Evolutionary conservation across 768 basidiomycete genomes (phyloP), one percentile per base, ranked within the genome.

Genomic region (Hydnomerulius pinastri): DNA sequence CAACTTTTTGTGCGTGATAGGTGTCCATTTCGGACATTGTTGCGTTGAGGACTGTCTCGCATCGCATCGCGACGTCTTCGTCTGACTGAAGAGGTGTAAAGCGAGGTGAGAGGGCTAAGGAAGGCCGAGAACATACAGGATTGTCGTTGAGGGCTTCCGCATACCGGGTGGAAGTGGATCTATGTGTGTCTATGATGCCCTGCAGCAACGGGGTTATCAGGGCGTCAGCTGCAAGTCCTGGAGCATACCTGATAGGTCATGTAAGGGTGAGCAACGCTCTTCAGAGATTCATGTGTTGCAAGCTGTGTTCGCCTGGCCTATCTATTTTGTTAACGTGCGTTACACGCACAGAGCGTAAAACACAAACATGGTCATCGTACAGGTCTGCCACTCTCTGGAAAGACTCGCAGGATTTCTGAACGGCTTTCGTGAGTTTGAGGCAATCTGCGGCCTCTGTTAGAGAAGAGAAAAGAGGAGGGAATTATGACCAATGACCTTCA

Each of bases 21-120:
- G 78, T 82, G 43, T 90, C 87, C 75, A 93, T 83, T 72, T 94
- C 91, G 1, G 92, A 89, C 83, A 92, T 86, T 2, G 91, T 92
- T 8, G 83, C 84, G 65, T 94, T 93, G 23, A 95, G 71, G 6
- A 92, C 89, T 0, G 92, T 93, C 69, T 95, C 92, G 64, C 88
- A 92, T 17, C 92, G 81, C 3, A 81, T 77, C 2, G 83, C 82
- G 54, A 86, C 69, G 15, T 87, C 84, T 41, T 86, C 83, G 57
- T 86, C 75, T 12, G 77, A 65, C 84, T 87, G 61, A 12, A 24
- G 9, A n/a, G 17, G 36, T 25, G 21, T 58, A 17, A 50, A 54
- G 50, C 11, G 41, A 24, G 21, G 23, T 50, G 47, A 17, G 8
- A 38, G 20, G 23, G 5, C 12, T 7, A n/a, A 7, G 27, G 2